phyloP scores from a whole-genome alignment of 495 filamentous ascomycete species.

The Trichoderma parareesei region DNA sequence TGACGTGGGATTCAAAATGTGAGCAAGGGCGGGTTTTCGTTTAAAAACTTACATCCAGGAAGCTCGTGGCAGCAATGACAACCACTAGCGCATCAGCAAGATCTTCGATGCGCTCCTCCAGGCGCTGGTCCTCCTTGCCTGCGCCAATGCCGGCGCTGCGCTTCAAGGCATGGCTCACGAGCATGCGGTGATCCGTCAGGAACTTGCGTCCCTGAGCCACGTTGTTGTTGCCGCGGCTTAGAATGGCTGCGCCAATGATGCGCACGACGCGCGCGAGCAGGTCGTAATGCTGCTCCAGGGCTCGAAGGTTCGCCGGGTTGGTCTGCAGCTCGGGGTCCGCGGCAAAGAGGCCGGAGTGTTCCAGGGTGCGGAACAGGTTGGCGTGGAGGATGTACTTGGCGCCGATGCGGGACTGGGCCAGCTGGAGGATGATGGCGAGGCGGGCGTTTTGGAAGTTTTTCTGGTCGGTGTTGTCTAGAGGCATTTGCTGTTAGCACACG shows the following conservation, averaged over 20 bases:
- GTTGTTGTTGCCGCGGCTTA: constrained; percentile 75
- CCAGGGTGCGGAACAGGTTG: constrained; percentile 78
- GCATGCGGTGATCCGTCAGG: constrained; percentile 65
- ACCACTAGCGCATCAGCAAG: constrained; percentile 51
- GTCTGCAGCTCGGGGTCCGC: constrained; percentile 88
- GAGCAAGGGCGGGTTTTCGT: neutral
- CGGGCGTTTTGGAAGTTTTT: constrained; percentile 63
- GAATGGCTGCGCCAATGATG: constrained; percentile 69
- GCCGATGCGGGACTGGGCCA: constrained; percentile 71
- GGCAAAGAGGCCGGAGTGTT: constrained; percentile 72
- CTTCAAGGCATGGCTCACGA: constrained; percentile 87
- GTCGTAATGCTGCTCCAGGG: constrained; percentile 72
- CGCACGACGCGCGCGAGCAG: constrained; percentile 74
- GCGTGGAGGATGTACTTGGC: constrained; percentile 75
- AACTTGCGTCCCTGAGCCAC: constrained; percentile 69
- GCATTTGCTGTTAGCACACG: constrained; percentile 11
- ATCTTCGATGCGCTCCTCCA: constrained; percentile 43
- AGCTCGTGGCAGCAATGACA: constrained; percentile 49
- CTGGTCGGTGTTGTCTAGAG: constrained; percentile 21
- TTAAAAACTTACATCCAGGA: constrained; percentile 46
- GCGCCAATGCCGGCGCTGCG: constrained; percentile 76
- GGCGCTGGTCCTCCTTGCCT: constrained; percentile 52
- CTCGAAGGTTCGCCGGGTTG: constrained; percentile 46
- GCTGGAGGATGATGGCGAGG: constrained; percentile 72
- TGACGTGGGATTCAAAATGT: neutral